Evolutionary conservation across 2,329 filamentous ascomycete species (phyloP).

Genomic region (Colletotrichum sp.): DNA sequence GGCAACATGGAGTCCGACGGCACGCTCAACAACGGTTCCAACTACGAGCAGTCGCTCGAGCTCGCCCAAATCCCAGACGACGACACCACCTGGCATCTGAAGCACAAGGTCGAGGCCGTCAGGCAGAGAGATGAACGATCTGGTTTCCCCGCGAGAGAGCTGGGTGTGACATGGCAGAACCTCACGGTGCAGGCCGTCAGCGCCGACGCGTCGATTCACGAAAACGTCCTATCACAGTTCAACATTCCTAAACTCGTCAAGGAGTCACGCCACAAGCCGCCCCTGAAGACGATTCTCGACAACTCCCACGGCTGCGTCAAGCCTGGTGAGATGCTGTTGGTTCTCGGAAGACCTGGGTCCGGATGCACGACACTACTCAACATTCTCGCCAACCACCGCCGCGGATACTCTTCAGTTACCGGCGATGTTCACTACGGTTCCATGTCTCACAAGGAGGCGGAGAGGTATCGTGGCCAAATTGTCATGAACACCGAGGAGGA

Average conservation of each 20-base stretch:
- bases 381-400: conserved; percentile 67
- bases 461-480: conserved; percentile 61
- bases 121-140: conserved; percentile 48
- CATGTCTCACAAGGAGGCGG: conserved; percentile 51
- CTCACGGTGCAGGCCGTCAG: conserved; percentile 67
- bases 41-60: conserved; percentile 17
- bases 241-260: conserved; percentile 58
- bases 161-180: conserved; percentile 70
- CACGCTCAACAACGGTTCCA: conserved; percentile 9
- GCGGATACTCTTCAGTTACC: conserved; percentile 61
- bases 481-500: conserved; percentile 77
- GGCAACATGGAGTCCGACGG: conserved; percentile 21
- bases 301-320: conserved; percentile 72
- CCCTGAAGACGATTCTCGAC: conserved; percentile 68
- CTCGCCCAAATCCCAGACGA: background rate
- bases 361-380: conserved; percentile 77
- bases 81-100: conserved; percentile 45
- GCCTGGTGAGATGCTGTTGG: conserved; percentile 75
- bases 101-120: conserved; percentile 49
- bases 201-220: conserved; percentile 67
- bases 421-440: conserved; percentile 64
- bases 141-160: conserved; percentile 50
- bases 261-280: conserved; percentile 59
- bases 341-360: conserved; percentile 70
- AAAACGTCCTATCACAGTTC: conserved; percentile 66